A percentile compares a stretch with the other conserved stretches of the same genome.
Conservation (phyloP, 2,329 filamentous ascomycete genomes). For the Colletotrichum sp. region DNA sequence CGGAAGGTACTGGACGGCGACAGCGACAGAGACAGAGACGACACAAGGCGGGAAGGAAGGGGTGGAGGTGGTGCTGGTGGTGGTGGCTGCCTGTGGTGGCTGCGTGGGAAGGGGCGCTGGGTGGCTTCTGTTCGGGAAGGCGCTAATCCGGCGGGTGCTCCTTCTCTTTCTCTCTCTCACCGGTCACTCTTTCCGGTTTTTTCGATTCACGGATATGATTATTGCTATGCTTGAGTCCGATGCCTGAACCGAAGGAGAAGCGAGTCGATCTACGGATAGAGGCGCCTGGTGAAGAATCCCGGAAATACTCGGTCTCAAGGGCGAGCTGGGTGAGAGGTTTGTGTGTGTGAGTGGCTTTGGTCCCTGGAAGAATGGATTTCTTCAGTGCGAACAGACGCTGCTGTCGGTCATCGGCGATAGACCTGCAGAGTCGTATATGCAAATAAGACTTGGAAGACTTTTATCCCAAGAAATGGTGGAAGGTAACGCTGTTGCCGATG, state of each 20-base stretch:
- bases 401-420: background rate
- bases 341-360: background rate
- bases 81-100: background rate
- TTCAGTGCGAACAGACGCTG: background rate
- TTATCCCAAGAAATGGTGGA: background rate
- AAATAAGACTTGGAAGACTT: background rate
- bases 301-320: background rate
- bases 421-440: background rate
- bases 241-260: background rate
- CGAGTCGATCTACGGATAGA: background rate
- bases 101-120: background rate
- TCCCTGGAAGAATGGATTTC: background rate
- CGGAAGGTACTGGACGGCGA: background rate
- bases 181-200: background rate
- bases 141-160: background rate
- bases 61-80: background rate
- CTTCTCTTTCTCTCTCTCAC: background rate
- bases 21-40: background rate
- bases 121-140: background rate
- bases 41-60: background rate
- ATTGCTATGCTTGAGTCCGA: background rate
- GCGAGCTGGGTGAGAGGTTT: background rate
- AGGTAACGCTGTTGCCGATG: no score
- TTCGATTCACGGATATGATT: background rate
- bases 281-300: background rate